These are phyloP conservation scores for Opeltia flavorubescens DNA, from an alignment of 495 filamentous ascomycete species.

Conservation along the genomic window DNA sequence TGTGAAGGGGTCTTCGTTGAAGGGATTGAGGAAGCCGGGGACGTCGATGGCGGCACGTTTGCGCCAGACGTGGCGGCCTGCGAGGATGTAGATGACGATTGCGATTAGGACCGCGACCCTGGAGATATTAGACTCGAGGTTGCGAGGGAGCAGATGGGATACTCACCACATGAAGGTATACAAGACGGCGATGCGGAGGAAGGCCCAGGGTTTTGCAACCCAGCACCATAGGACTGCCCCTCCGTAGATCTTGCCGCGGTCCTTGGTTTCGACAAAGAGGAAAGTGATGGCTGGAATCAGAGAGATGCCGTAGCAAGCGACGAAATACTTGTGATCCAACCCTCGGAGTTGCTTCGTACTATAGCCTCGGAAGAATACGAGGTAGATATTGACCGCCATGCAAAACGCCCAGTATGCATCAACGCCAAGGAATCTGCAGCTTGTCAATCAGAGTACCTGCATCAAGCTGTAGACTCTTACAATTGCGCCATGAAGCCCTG, in stretches of 20 bases:
- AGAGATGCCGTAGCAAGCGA: slow-evolving; percentile 63
- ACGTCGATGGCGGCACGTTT: slow-evolving; percentile 29
- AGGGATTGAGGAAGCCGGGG: slow-evolving; percentile 23
- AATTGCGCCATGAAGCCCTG: slow-evolving; percentile 64
- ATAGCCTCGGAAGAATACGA: slow-evolving; percentile 72
- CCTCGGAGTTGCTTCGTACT: slow-evolving; percentile 49
- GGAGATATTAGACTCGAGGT: not conserved
- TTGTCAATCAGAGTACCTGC: slow-evolving; percentile 7
- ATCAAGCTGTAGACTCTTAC: not conserved
- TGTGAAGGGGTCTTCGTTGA: slow-evolving; percentile 31
- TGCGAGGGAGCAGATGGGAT: not conserved
- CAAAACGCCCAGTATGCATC: slow-evolving; percentile 71
- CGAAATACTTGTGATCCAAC: slow-evolving; percentile 62
- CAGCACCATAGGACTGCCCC: slow-evolving; percentile 78
- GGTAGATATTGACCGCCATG: slow-evolving; percentile 80
- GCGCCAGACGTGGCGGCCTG: slow-evolving; percentile 54
- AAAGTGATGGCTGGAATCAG: slow-evolving; percentile 56
- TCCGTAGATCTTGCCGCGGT: slow-evolving; percentile 51
- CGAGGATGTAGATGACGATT: slow-evolving; percentile 57
- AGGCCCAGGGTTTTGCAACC: slow-evolving; percentile 52
- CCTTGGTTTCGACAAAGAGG: slow-evolving; percentile 41
- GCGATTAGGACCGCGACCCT: slow-evolving; percentile 51
- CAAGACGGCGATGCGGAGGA: slow-evolving; percentile 60
- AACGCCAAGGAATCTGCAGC: slow-evolving; percentile 58
- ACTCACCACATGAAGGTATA: slow-evolving; percentile 69